Base-by-base conservation (phyloP, 2,329 filamentous ascomycete species). In the Arachnomyces sp. region DNA sequence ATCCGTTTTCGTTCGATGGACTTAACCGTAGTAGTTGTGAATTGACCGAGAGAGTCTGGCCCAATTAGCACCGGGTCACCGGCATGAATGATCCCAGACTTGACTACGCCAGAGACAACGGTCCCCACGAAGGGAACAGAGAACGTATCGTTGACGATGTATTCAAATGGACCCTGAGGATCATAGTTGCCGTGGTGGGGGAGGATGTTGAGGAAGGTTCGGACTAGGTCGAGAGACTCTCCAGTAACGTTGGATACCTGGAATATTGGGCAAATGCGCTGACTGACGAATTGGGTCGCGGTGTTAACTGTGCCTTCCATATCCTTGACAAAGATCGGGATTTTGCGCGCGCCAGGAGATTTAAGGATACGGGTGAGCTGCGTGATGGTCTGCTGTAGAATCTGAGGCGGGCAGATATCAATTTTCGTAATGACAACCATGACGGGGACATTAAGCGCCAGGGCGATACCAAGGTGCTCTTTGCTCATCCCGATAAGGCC, bases 341-440 rank as follows among this genome's bases (percentile, higher is more conserved):
- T 93, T 65, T 98, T 98, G 30, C 85, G 76, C 3, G 92, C 92
- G 2, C 88, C 92, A 0, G 89, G 89, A 41, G 85, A 93, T 63
- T 94, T 94, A 49, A 98, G 73, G 38, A 98, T 95, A 57, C 89
- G 85, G 39, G 81, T 90, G 47, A 98, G 77, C 61, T 96, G 90
- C 8, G 80, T 83, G 34, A 96, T 80, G 15, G 92, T 98, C 68
- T 96, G 84, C 65, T 94, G 80, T 16, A 98, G 71, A 55, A 98
- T 95, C 49, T 96, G 84, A 2, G 90, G 88, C 15, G 92, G 92
- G 61, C 92, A 96, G 41, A 96, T 96, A 59, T 96, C 92, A 49
- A 96, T 94, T 70, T 96, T 98, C 62, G 90, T 98, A 47, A 96
- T 81, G 49, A 95, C 82, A 3, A 96, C 89, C 86, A 98, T 94